A percentile compares a stretch with the other conserved stretches of the same genome.
These are phyloP conservation scores for Aureobasidium sp. DNA, from an alignment of 2,329 filamentous ascomycete genomes.

Conservation along the genomic window DNA sequence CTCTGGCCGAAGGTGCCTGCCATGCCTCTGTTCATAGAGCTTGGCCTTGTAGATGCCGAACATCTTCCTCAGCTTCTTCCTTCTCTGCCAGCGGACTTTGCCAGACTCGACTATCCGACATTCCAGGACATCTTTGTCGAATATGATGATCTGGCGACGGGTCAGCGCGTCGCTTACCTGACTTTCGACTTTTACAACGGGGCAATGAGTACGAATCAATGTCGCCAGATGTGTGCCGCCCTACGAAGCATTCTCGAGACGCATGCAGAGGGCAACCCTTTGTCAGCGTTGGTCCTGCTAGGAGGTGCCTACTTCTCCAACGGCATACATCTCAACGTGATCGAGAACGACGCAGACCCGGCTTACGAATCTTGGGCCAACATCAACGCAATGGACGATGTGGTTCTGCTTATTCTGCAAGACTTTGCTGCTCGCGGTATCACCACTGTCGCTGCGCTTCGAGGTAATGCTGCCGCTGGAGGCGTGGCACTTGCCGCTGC, in stretches of 20 bases:
- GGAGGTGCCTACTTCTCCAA: constrained; percentile 40
- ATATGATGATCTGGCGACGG: constrained; percentile 26
- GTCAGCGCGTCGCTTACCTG: constrained; percentile 32
- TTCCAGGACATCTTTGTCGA: constrained; percentile 38
- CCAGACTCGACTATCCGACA: constrained; percentile 25
- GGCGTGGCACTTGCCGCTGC: constrained; percentile 38
- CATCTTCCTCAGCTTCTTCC: constrained; percentile 20
- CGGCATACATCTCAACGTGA: constrained; percentile 40
- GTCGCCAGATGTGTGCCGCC: constrained; percentile 31
- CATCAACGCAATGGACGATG: constrained; percentile 41
- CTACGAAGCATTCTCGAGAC: constrained; percentile 31
- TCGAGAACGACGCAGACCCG: constrained; percentile 34
- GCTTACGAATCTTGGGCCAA: constrained; percentile 38
- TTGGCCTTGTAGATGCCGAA: constrained; percentile 28
- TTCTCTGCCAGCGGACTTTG: constrained; percentile 25
- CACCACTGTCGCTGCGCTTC: constrained; percentile 34
- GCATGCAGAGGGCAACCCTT: constrained; percentile 24
- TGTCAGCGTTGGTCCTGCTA: constrained; percentile 35
- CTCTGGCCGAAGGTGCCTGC: constrained; percentile 40
- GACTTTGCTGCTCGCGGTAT: constrained; percentile 33
- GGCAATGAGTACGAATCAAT: constrained; percentile 38
- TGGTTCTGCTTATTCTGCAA: constrained; percentile 34
- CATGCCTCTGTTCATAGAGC: constrained; percentile 28
- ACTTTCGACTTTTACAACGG: constrained; percentile 41
- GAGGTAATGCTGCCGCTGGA: constrained; percentile 39